Evolutionary conservation across 495 filamentous ascomycete genomes (phyloP), one percentile per base, ranked within the genome.

Genomic region (Aspergillus biplanus): DNA sequence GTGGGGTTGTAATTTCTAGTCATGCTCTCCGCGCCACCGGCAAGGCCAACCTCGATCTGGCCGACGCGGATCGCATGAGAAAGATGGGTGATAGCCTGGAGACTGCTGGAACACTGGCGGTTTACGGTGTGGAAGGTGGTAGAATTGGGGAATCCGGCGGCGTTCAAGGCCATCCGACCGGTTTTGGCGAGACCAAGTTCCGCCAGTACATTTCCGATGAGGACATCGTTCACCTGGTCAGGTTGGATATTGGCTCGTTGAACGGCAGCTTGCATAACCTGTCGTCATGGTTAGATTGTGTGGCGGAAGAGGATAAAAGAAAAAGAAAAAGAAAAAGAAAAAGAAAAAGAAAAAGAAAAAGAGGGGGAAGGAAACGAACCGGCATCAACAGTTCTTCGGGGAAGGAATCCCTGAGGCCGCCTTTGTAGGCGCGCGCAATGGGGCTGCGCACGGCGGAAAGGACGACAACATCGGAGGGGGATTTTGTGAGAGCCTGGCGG

Each of bases 51-150:
- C 62, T 93, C 89, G 73, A 96, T 96, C 64, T 82, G 85, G 34
- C 92, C 91, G 13, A 70, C 75, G 34, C 78, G 71, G 73, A 97
- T 95, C 65, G 91, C 82, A 77, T 92, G 86, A 4, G 92, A 90
- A 59, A 97, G 90, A 69, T 94, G 89, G 75, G 92, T 92, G 9
- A 90, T 87, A 34, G 92, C 92, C 71, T 95, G 90, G 33, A 97
- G 86, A 61, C 92, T 92, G 5, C 91, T 94, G 27, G 89, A 92
- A 79, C 92, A 97, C 80, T 95, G 94, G 59, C 92, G 87, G 79
- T 96, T 97, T 39, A 90, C 80, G 58, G 86, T 87, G 62, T 83
- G 90, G 58, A 88, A 88, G 63, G 83, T 82, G 35, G 88, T 84
- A 13, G 91, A 92, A 73, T 91, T 92, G 56, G 92, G 92, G 79